phyloP scores from a whole-genome alignment of 352 stramenopile species.

The Globisporangium alternatum region DNA sequence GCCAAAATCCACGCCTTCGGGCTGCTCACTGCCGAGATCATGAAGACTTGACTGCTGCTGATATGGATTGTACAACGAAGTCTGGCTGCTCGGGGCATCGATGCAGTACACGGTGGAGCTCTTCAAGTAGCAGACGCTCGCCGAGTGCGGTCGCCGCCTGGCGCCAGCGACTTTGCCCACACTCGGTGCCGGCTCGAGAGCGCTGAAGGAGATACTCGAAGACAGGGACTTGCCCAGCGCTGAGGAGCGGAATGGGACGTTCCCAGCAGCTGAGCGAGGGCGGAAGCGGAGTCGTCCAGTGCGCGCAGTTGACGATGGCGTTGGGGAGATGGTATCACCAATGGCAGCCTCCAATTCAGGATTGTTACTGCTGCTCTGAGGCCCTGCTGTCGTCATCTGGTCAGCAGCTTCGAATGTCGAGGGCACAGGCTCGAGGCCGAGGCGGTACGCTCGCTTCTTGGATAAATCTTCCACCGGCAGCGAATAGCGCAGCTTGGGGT shows the following conservation, averaged over 20 bases:
- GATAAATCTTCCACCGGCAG: conserved; percentile 43
- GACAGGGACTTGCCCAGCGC: neutral
- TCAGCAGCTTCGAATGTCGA: conserved; percentile 20
- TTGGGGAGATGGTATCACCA: neutral
- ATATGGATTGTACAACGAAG: conserved; percentile 5
- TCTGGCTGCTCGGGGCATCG: conserved; percentile 1
- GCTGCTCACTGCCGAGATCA: neutral
- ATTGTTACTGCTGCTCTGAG: neutral
- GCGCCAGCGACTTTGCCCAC: conserved; percentile 48
- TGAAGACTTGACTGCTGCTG: conserved; percentile 5
- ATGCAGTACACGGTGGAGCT: conserved; percentile 59
- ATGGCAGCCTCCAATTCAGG: neutral
- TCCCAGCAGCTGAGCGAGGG: conserved; percentile 32
- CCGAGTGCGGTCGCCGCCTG: conserved; percentile 43
- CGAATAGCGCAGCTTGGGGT: conserved; percentile 41
- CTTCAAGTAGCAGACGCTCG: conserved; percentile 49
- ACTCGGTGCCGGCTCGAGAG: conserved; percentile 6
- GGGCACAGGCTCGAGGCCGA: conserved; percentile 42
- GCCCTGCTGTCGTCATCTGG: neutral
- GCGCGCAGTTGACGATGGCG: neutral
- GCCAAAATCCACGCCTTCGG: conserved; percentile 24
- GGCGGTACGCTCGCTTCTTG: conserved; percentile 43
- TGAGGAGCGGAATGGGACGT: conserved; percentile 11
- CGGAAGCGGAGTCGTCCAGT: conserved; percentile 23
- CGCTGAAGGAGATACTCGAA: neutral